Evolutionary conservation across 176 grass and related monocot genomes (phyloP).

Genomic region (Musa schizocarpa): DNA sequence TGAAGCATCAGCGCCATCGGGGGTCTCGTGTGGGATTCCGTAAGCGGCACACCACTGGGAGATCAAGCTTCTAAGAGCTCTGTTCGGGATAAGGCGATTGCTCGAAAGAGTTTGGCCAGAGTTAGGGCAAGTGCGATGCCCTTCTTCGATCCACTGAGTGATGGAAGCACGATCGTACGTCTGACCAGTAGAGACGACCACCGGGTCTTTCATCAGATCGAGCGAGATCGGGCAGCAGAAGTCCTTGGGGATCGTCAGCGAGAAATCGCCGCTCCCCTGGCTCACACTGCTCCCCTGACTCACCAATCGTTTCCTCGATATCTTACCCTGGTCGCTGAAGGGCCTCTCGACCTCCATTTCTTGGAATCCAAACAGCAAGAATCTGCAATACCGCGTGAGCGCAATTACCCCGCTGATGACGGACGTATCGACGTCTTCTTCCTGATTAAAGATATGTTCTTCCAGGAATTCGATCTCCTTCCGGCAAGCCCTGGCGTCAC

Average conservation of each 20-base stretch:
- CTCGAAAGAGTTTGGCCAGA: constrained; percentile 56
- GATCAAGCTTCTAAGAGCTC: constrained; percentile 61
- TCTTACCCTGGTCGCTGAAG: not conserved
- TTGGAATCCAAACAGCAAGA: constrained; percentile 54
- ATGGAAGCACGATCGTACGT: constrained; percentile 85
- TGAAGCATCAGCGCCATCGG: constrained; percentile 46
- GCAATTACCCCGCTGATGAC: constrained; percentile 57
- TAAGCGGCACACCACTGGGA: constrained; percentile 67
- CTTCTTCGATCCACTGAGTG: constrained; percentile 88
- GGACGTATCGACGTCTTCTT: constrained; percentile 58
- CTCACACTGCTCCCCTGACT: not conserved
- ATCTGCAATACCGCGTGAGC: constrained; percentile 64
- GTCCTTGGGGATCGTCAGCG: constrained; percentile 71
- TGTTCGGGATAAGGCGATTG: constrained; percentile 47
- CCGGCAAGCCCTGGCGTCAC: constrained; percentile 31
- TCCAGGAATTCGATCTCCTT: constrained; percentile 78
- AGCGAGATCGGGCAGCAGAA: constrained; percentile 91
- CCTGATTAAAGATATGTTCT: constrained; percentile 67
- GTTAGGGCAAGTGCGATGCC: constrained; percentile 86
- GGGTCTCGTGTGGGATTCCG: constrained; percentile 57
- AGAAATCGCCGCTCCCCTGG: constrained; percentile 36
- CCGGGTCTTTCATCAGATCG: constrained; percentile 75
- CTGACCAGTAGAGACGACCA: constrained; percentile 78
- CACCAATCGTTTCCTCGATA: constrained; percentile 18
- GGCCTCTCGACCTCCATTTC: constrained; percentile 15